Evolutionary conservation across 441 rosid genomes (phyloP), one percentile per base, ranked within the genome.

Genomic region (Brassica balearica): DNA sequence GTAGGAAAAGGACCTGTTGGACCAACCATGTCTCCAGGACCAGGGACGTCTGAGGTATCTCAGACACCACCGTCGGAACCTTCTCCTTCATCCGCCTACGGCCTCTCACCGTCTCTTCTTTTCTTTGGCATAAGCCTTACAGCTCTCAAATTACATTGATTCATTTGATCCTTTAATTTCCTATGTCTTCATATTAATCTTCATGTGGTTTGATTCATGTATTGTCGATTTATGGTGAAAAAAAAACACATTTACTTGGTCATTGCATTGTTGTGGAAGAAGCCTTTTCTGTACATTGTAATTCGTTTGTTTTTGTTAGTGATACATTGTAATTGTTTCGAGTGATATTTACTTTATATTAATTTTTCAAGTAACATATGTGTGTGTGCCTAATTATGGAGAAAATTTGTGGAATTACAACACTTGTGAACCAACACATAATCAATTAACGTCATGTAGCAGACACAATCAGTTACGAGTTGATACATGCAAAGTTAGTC

Each of bases 61-160:
- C 25, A 56, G 62, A 2, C 1, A 93, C 87, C 12, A 79, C 77
- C 85, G 29, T 20, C 58, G 6, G 7, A 86, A 64, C 92, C 96
- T 0, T 71, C 90, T 20, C 82, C 92, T 38, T 89, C 96, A 53
- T 81, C 91, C 51, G 68, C 77, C 23, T 77, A 83, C 6, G 64
- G 88, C 15, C 55, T 64, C 73, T 83, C 96, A 36, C 87, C 90
- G 1, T 75, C 85, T 41, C 72, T 89, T 71, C 65, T 88, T 71
- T 22, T 86, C 59, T 68, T 87, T 22, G 71, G 82, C 55, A 55
- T 87, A 38, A 89, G 72, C 80, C 82, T 82, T 71, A 19, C 84
- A 8, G 79, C 82, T 75, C 60, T 86, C 11, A 88, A 86, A 72
- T 20, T 55, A 72, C 77, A 76, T 74, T 91, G 82, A 85, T 22